Conservation (phyloP, 2,329 filamentous ascomycete genomes). For the Penicillium sp. region DNA sequence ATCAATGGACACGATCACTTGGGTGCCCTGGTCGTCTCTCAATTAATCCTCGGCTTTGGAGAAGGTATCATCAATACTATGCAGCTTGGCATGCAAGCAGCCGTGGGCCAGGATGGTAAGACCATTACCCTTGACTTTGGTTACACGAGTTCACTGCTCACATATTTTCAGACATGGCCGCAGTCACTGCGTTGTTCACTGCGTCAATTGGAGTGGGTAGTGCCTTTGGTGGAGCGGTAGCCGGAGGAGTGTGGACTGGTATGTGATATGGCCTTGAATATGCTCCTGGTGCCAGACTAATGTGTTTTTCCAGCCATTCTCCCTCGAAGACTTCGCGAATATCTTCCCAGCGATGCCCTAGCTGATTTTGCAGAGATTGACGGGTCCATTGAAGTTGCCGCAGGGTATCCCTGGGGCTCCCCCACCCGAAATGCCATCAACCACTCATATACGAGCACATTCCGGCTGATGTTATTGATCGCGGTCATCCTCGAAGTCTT, state of each 20-base stretch:
- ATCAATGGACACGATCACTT: not conserved
- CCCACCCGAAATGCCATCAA: not conserved
- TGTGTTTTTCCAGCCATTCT: not conserved
- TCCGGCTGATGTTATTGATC: not conserved
- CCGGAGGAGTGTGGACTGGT: not conserved
- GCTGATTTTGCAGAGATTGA: not conserved
- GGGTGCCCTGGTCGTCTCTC: not conserved
- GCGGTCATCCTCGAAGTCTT: not conserved
- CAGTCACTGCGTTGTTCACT: not conserved
- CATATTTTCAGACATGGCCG: not conserved
- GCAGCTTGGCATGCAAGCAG: not conserved
- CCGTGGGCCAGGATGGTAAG: not conserved
- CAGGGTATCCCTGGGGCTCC: not conserved
- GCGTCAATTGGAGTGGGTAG: not conserved
- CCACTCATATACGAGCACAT: not conserved
- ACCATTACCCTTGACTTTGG: not conserved
- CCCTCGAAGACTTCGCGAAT: not conserved
- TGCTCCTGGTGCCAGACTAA: not conserved
- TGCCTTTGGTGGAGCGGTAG: not conserved
- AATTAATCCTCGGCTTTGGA: not conserved
- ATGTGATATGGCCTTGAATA: not conserved
- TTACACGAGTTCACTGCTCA: not conserved
- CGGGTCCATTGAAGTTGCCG: not conserved
- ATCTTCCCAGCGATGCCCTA: not conserved
- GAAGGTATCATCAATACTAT: not conserved